phyloP scores from a whole-genome alignment of 1,284 basidiomycete genomes.

The Leccinum subatratum region DNA sequence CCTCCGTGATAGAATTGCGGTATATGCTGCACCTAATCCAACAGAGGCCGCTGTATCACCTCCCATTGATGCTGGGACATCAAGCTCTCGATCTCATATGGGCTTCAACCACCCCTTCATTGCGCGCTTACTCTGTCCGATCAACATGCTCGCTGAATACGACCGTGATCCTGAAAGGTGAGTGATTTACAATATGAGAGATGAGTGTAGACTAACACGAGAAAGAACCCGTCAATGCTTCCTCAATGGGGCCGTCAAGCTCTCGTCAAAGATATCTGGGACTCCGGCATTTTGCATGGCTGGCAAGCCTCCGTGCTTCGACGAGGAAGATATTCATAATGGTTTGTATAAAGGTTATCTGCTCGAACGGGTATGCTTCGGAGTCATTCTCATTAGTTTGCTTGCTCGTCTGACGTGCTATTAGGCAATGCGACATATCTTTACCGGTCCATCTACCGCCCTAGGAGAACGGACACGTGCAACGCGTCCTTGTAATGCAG shows the following conservation, averaged over 20 bases:
- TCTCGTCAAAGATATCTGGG: not conserved
- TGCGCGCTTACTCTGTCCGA: not conserved
- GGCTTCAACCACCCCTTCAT: not conserved
- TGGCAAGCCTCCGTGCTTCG: not conserved
- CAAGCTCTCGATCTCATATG: not conserved
- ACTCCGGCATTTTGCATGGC: not conserved
- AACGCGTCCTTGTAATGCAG: not conserved
- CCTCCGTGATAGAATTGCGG: not conserved
- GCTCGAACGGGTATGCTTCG: not conserved
- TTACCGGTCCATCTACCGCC: not conserved
- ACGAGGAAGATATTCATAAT: not conserved
- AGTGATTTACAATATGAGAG: not conserved
- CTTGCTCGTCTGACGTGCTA: not conserved
- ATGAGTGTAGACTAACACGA: not conserved
- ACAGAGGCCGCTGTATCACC: not conserved
- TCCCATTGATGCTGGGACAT: not conserved
- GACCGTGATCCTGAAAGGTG: not conserved
- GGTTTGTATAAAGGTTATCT: not conserved
- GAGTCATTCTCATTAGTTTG: not conserved
- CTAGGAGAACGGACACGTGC: not conserved
- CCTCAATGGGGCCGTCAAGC: not conserved
- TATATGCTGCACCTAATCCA: not conserved
- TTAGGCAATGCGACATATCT: not conserved
- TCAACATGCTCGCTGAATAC: not conserved
- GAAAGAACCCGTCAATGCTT: not conserved